Base-by-base conservation (phyloP, 2,329 filamentous ascomycete genomes). In the Cercospora sp. region DNA sequence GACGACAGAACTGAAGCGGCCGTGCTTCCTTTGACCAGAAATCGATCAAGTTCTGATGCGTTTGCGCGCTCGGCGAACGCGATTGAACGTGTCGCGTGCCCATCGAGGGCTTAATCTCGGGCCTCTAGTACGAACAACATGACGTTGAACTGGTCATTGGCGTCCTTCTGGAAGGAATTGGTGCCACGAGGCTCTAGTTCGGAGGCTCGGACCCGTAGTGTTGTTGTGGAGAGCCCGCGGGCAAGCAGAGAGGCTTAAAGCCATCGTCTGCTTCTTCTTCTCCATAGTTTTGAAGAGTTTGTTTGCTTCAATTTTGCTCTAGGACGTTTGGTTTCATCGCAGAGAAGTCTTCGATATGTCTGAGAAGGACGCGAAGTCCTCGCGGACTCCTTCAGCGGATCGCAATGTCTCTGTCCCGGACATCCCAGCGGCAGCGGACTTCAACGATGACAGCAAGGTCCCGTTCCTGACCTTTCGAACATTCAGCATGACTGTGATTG, bases 401-500 rank as follows among this genome's bases (percentile, higher is more conserved):
- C 26, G 34, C 32, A 57, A 65, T 58, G 49, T n/a, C 60, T 40
- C 34, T 18, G 53, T 65, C 18, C 62, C 62, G 24, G 51, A 28
- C 10, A 45, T 65, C 5, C 62, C 62, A 12, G 40, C 65, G 30
- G 67, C 71, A 40, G 63, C 69, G 58, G 65, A 61, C 32, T 71
- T 66, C 16, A 64, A 70, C 63, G 66, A 71, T 63, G 65, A 70
- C 40, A 63, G 53, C 45, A 68, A 66, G 26, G 66, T 69, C 8
- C 68, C 66, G 9, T 65, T 70, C 34, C 21, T 74, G n/a, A 71
- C 69, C 26, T 40, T 63, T 28, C 64, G 73, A 45, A 74, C 76
- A 37, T 73, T 77, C 32, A 64, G 72, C 7, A 77, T 77, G 75
- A 72, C 71, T 34, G 61, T 77, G 51, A 67, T 77, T 13, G 76